Conservation (phyloP, 148 eudicot species). For the Rhododendron ferrugineum region DNA sequence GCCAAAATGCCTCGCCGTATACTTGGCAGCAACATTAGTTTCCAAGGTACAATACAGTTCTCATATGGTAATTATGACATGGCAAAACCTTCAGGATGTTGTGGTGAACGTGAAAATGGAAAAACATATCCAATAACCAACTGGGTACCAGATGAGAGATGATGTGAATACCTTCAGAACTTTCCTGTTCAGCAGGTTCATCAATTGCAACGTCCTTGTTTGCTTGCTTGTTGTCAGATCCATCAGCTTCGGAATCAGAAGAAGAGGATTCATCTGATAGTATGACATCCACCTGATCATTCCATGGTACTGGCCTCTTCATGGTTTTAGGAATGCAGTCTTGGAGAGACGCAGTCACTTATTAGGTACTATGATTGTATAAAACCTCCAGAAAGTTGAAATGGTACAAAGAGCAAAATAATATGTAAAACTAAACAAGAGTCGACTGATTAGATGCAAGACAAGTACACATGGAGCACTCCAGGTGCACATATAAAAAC, state of each 20-base stretch:
- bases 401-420: not conserved
- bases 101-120: not conserved
- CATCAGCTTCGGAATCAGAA: conserved; percentile 29
- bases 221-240: conserved; percentile 15
- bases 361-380: not conserved
- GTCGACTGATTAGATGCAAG: not conserved
- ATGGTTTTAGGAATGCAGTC: conserved; percentile 10
- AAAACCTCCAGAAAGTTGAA: not conserved
- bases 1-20: not conserved
- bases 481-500: not conserved
- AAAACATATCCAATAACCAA: not conserved
- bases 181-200: conserved; percentile 21
- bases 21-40: not conserved
- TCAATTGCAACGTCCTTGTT: conserved; percentile 7
- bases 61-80: not conserved
- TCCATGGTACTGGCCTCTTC: conserved; percentile 29
- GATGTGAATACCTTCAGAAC: conserved; percentile 29
- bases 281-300: conserved; percentile 42
- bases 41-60: not conserved
- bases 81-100: not conserved
- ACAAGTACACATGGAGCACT: not conserved
- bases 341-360: not conserved
- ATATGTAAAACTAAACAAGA: not conserved
- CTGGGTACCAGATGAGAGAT: not conserved
- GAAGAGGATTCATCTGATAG: conserved; percentile 48